These are phyloP conservation scores for Quercus robur DNA, from an alignment of 306 rosid genomes.

Conservation along the genomic window DNA sequence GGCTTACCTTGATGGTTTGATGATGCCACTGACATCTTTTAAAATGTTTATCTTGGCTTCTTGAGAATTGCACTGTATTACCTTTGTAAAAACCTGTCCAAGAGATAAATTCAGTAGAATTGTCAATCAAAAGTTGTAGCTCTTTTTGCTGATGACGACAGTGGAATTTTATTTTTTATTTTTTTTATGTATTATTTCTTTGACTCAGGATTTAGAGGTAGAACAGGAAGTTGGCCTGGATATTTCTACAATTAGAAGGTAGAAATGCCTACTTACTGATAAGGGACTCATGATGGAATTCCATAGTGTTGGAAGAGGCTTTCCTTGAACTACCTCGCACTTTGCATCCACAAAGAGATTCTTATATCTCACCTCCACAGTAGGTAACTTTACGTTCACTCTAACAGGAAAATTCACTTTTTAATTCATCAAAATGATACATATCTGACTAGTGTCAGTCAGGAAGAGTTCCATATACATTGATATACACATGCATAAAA, in stretches of 20 bases:
- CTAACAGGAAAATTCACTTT: constrained; percentile 22
- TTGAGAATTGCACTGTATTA: constrained; percentile 37
- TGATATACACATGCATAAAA: too few species aligned
- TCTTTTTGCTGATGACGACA: constrained; percentile 1
- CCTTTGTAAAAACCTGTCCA: constrained; percentile 43
- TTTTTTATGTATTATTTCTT: not conserved
- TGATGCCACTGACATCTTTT: constrained; percentile 55
- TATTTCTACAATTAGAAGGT: constrained; percentile 6
- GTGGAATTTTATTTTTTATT: not conserved
- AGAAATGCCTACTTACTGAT: constrained; percentile 41
- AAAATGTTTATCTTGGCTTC: constrained; percentile 39
- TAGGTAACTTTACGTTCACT: constrained; percentile 46
- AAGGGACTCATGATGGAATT: constrained; percentile 39
- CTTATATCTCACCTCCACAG: constrained; percentile 53
- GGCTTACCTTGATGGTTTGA: constrained; percentile 52
- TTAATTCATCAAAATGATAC: not conserved
- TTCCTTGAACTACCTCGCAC: constrained; percentile 57
- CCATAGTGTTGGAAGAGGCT: constrained; percentile 62
- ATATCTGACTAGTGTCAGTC: not conserved
- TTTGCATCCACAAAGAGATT: constrained; percentile 46
- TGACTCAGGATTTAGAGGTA: constrained; percentile 2
- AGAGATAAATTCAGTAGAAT: constrained; percentile 3
- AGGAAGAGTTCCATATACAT: too few species aligned
- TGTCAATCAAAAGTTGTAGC: not conserved
- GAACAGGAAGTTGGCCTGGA: not conserved